Evolutionary conservation across 495 filamentous ascomycete species (phyloP), one percentile per base, ranked within the genome.

Genomic region (Penicillium ochrochloron): DNA sequence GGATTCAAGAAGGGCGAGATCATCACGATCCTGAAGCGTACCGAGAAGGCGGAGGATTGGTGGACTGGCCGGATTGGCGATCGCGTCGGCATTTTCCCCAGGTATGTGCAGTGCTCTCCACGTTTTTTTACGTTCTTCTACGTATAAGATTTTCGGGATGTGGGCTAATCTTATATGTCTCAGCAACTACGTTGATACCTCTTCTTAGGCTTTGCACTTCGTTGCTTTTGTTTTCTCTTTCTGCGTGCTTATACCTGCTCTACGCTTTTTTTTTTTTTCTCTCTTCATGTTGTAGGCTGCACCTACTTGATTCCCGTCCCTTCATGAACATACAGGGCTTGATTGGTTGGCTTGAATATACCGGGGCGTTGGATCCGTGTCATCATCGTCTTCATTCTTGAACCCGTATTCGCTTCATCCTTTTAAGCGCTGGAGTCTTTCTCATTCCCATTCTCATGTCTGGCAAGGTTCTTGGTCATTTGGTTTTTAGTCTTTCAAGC

Each of bases 1-100:
- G 90, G 88, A 0, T 98, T 98, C 82, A 96, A 96, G 82, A 98
- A 99, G 82, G 95, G 95, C 21, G 95, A 99, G 37, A 79, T 98
- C 55, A 97, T 99, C 66, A 97, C 94, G n/a, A 95, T 99, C 60
- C 76, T 94, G 21, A 98, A 99, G 80, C 90, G 91, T 73, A 97
- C 95, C n/a, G 92, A 99, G 0, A 90, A 90, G 63, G 89, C 88
- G 11, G 93, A 97, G 75, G 96, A 94, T 86, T 97, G 93, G 93
- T 92, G 80, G 80, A 90, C 88, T 35, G 88, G 88, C 31, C 80
- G 83, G 57, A 85, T 90, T 58, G 88, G 87, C 17, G 83, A 84
- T 67, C 78, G 86, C 19, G 85, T 86, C 29, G 87, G 87, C 57
- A 87, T 89, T 46, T 90, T 90, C 71, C 87, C 87, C 44, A 79